phyloP scores from a whole-genome alignment of 257 asterid species.

The Solanum appendiculatum region DNA sequence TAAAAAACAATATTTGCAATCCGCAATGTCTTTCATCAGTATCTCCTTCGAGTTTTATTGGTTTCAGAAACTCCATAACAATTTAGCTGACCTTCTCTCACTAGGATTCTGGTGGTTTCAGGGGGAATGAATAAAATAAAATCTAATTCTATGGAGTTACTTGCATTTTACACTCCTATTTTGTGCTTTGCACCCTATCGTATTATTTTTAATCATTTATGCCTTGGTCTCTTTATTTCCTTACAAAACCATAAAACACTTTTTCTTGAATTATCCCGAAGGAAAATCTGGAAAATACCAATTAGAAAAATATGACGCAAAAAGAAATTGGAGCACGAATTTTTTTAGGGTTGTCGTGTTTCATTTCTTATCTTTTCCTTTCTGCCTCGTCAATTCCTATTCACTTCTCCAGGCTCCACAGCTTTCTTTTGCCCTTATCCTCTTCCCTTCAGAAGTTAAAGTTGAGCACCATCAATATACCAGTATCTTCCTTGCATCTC shows the following conservation, averaged over 20 bases:
- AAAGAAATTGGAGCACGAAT: background rate
- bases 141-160: background rate
- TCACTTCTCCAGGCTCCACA: background rate
- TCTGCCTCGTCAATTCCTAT: background rate
- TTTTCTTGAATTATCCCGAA: background rate
- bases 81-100: background rate
- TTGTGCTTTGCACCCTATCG: background rate
- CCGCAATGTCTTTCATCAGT: background rate
- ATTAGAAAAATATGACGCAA: background rate
- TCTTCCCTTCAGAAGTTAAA: background rate
- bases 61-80: background rate
- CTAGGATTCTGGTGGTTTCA: background rate
- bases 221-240: background rate
- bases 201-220: background rate
- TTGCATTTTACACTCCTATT: background rate
- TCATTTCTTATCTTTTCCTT: background rate
- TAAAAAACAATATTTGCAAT: background rate
- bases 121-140: background rate
- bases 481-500: background rate
- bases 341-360: background rate
- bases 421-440: background rate
- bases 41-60: background rate
- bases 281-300: background rate
- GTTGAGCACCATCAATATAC: background rate
- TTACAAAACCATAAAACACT: background rate